Evolutionary conservation across 108 stramenopile species (phyloP).

Genomic region (Skeletonema tropicum): DNA sequence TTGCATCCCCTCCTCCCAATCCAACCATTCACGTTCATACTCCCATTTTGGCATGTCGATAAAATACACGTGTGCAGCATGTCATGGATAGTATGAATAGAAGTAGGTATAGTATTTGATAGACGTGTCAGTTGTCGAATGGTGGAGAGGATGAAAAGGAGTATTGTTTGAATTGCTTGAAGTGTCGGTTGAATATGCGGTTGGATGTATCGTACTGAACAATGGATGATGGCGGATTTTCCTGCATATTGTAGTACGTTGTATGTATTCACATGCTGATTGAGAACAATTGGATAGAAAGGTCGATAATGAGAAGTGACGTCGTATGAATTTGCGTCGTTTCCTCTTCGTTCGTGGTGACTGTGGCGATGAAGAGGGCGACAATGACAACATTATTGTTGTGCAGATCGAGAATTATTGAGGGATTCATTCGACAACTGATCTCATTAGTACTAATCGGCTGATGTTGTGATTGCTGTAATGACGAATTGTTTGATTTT

Average conservation of each 20-base stretch:
- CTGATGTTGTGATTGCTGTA: neutral
- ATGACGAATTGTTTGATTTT: neutral
- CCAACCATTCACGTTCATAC: slow-evolving; percentile 5
- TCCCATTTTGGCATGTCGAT: neutral
- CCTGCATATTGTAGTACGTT: neutral
- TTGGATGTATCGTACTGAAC: neutral
- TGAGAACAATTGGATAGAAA: neutral
- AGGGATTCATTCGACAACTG: neutral
- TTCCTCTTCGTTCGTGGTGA: neutral
- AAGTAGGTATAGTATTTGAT: neutral
- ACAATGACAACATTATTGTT: neutral
- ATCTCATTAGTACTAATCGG: neutral
- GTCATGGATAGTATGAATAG: neutral
- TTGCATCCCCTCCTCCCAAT: slow-evolving; percentile 7
- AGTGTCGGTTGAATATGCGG: neutral
- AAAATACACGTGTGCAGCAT: neutral
- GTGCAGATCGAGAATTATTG: neutral
- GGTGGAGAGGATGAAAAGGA: neutral
- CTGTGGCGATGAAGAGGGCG: neutral
- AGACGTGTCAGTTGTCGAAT: neutral
- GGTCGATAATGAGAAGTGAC: neutral
- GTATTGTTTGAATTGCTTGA: neutral
- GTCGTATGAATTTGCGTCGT: neutral
- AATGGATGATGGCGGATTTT: neutral
- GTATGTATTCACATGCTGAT: neutral